Conservation (phyloP, 305 asterid species). For the Solanum aculeatissimum region DNA sequence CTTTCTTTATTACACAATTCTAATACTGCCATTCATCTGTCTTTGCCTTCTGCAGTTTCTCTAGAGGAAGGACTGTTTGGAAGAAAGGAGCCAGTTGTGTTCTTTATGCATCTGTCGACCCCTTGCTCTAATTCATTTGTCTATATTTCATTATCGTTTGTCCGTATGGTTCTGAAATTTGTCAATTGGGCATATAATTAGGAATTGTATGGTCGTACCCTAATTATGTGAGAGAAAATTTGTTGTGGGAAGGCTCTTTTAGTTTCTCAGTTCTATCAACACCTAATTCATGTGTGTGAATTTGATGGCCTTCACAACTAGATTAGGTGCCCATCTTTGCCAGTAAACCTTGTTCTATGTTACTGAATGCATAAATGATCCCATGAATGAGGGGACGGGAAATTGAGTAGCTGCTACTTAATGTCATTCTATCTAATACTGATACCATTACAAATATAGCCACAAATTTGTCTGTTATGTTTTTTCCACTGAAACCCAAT, state of each 20-base stretch:
- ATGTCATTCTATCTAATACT: not conserved
- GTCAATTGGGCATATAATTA: not conserved
- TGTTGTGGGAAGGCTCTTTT: not conserved
- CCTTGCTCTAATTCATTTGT: not conserved
- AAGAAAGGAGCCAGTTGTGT: not conserved
- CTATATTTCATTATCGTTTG: not conserved
- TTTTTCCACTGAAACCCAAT: not conserved
- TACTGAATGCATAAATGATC: not conserved
- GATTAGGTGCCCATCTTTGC: not conserved
- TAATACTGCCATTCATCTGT: not conserved
- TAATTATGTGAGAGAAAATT: not conserved
- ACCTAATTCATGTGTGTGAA: not conserved
- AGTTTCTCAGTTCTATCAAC: not conserved
- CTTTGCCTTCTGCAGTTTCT: not conserved
- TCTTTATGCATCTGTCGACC: not conserved
- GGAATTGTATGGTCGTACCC: not conserved
- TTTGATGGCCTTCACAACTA: not conserved
- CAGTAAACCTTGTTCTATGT: too few relatives aligned
- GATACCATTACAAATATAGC: not conserved
- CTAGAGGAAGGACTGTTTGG: not conserved
- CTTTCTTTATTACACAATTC: too few relatives aligned
- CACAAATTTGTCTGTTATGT: not conserved
- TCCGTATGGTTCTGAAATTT: not conserved
- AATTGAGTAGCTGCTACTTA: not conserved
- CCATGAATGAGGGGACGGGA: not conserved